Percentiles rank a stretch among this genome's conserved stretches.
Conservation (phyloP, 2,329 filamentous ascomycete species). For the Colletotrichum tropicale region DNA sequence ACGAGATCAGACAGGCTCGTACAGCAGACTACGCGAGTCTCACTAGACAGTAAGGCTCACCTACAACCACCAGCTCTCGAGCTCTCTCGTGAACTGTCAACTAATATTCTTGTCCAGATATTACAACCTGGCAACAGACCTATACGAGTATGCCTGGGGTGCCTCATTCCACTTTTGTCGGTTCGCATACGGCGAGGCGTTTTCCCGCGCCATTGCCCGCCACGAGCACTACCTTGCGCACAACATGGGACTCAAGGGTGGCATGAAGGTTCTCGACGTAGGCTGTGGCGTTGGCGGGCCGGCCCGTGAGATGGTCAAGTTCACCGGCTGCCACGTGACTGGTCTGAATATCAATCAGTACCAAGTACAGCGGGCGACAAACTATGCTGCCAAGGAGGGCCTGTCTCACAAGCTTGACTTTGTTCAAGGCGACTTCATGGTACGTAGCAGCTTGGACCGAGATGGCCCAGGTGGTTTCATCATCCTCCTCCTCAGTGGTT, state of each 20-base stretch:
- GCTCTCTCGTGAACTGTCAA: not conserved
- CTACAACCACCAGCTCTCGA: not conserved
- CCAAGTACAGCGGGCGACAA: constrained; percentile 88
- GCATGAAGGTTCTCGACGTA: constrained; percentile 87
- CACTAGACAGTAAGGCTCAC: constrained; percentile 75
- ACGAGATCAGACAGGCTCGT: constrained; percentile 72
- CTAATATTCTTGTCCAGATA: constrained; percentile 59
- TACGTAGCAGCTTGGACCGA: constrained; percentile 27
- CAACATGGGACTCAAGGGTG: constrained; percentile 78
- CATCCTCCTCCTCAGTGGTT: not conserved
- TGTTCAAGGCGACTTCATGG: constrained; percentile 94
- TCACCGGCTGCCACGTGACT: constrained; percentile 82
- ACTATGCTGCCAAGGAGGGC: constrained; percentile 80
- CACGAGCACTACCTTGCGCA: constrained; percentile 95
- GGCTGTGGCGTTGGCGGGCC: constrained; percentile 94
- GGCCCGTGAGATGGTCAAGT: constrained; percentile 93
- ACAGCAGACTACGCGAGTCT: constrained; percentile 86
- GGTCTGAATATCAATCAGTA: constrained; percentile 98
- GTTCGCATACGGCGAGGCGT: constrained; percentile 82
- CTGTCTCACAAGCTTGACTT: constrained; percentile 78
- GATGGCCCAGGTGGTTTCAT: not conserved
- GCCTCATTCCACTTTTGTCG: constrained; percentile 95
- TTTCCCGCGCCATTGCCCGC: constrained; percentile 86
- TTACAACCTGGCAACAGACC: constrained; percentile 89
- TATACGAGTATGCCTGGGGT: constrained; percentile 95